Evolutionary conservation across 192 early-diverging fungal genomes (phyloP).

Genomic region (Coemansia nantahalensis): DNA sequence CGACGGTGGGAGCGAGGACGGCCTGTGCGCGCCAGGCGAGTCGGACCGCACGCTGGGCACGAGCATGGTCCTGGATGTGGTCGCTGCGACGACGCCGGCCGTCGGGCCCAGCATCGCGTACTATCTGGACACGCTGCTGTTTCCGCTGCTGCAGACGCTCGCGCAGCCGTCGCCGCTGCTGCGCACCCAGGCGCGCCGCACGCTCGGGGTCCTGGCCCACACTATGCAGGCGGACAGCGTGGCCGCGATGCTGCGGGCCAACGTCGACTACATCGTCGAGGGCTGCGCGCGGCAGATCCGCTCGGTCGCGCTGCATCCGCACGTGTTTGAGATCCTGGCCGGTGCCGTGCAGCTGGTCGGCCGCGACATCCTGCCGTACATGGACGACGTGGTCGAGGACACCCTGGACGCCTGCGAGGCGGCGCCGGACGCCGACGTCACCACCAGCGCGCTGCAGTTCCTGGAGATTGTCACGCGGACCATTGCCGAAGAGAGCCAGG

Average conservation of each 20-base stretch:
- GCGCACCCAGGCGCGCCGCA: constrained; percentile 14
- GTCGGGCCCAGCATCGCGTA: constrained; percentile 25
- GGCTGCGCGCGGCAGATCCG: constrained; percentile 38
- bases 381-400: constrained; percentile 48
- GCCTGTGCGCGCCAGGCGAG: background rate
- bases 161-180: constrained; percentile 8
- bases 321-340: constrained; percentile 25
- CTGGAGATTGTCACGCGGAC: constrained; percentile 31
- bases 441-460: constrained; percentile 21
- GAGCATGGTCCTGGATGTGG: constrained; percentile 22
- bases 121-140: constrained; percentile 36
- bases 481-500: background rate
- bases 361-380: constrained; percentile 25
- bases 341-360: constrained; percentile 30
- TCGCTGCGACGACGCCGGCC: constrained; percentile 14
- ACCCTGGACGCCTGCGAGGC: constrained; percentile 44
- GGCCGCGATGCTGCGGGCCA: constrained; percentile 24
- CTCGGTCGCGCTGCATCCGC: constrained; percentile 24
- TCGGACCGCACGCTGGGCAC: background rate
- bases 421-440: constrained; percentile 2
- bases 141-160: constrained; percentile 32
- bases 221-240: constrained; percentile 5
- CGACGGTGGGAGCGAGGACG: background rate
- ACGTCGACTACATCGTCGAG: constrained; percentile 49
- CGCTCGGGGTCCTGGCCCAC: constrained; percentile 16